These are phyloP conservation scores for Omphalotus olearius DNA, from an alignment of 1,284 basidiomycete genomes.

Conservation along the genomic window DNA sequence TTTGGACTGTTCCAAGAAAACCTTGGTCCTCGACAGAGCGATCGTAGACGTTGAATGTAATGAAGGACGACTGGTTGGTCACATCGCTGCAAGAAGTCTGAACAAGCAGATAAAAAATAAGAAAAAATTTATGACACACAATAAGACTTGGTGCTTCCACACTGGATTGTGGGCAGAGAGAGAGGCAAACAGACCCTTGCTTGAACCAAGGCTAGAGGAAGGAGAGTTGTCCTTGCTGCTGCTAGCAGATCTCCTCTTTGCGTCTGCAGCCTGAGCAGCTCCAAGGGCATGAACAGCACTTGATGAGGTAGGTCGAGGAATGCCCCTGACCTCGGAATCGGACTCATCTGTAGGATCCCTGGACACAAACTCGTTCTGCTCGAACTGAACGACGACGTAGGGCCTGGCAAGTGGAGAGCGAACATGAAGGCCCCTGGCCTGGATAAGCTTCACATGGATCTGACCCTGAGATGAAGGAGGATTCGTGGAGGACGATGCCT, in stretches of 20 bases:
- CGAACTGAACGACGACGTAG: constrained; percentile 97
- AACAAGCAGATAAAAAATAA: constrained; percentile 14
- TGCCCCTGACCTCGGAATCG: constrained; percentile 85
- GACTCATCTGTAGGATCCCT: constrained; percentile 84
- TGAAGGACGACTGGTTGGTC: constrained; percentile 82
- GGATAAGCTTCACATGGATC: constrained; percentile 94
- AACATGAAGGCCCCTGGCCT: constrained; percentile 84
- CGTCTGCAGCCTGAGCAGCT: constrained; percentile 48
- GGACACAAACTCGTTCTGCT: constrained; percentile 98
- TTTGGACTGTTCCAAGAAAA: constrained; percentile 89
- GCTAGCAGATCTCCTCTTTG: constrained; percentile 16
- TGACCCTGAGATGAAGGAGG: constrained; percentile 62
- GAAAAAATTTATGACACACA: constrained; percentile 55
- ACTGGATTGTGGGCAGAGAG: constrained; percentile 84
- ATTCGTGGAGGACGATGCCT: constrained; percentile 24
- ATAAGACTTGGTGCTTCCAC: constrained; percentile 98
- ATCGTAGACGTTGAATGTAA: constrained; percentile 93
- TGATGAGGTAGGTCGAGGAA: constrained; percentile 58
- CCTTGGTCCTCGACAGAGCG: constrained; percentile 77
- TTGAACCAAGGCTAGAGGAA: constrained; percentile 34
- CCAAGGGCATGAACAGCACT: constrained; percentile 65
- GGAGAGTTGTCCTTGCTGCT: constrained; percentile 32
- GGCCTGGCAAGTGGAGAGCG: constrained; percentile 67
- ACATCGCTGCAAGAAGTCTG: constrained; percentile 70
- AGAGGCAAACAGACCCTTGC: constrained; percentile 51